These are phyloP conservation scores for Ceriops decandra DNA, from an alignment of 345 rosid species.

Conservation along the genomic window DNA sequence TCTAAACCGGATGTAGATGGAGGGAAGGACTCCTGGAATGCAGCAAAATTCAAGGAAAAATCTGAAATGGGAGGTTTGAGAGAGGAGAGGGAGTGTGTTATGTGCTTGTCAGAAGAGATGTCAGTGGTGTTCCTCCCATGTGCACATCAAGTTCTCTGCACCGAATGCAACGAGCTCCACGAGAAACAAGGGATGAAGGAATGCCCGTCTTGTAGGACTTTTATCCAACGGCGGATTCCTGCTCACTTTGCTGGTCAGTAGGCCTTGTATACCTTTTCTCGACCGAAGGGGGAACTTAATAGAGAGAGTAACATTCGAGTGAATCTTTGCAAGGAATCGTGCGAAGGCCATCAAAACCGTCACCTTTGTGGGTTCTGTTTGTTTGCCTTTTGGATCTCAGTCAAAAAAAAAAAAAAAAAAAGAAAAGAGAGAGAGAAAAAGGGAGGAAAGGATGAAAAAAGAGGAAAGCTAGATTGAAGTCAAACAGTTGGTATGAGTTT, in stretches of 20 bases:
- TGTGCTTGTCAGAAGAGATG: slow-evolving; percentile 63
- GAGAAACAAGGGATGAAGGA: slow-evolving; percentile 46
- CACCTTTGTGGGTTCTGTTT: too few species aligned
- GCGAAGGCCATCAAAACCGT: too few species aligned
- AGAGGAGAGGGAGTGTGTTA: slow-evolving; percentile 35
- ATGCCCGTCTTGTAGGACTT: slow-evolving; percentile 58
- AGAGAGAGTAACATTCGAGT: background rate
- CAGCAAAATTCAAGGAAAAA: background rate
- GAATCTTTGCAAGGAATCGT: background rate
- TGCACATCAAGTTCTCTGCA: slow-evolving; percentile 57
- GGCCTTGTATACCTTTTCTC: background rate
- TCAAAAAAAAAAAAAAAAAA: too few species aligned
- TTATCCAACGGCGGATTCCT: slow-evolving; percentile 36
- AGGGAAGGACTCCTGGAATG: background rate
- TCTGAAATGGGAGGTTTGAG: slow-evolving; percentile 11
- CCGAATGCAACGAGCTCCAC: slow-evolving; percentile 48
- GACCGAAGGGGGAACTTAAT: background rate
- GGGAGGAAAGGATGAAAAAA: too few species aligned
- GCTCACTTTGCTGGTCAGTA: slow-evolving; percentile 26
- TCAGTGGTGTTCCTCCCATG: slow-evolving; percentile 56
- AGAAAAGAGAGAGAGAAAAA: too few species aligned
- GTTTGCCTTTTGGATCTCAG: too few species aligned
- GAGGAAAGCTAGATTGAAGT: too few species aligned
- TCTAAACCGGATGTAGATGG: background rate
- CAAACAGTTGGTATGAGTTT: too few species aligned